Evolutionary conservation across 1,139 yeast genomes (phyloP), one percentile per base, ranked within the genome.

Genomic region (Candida sanyaensis): DNA sequence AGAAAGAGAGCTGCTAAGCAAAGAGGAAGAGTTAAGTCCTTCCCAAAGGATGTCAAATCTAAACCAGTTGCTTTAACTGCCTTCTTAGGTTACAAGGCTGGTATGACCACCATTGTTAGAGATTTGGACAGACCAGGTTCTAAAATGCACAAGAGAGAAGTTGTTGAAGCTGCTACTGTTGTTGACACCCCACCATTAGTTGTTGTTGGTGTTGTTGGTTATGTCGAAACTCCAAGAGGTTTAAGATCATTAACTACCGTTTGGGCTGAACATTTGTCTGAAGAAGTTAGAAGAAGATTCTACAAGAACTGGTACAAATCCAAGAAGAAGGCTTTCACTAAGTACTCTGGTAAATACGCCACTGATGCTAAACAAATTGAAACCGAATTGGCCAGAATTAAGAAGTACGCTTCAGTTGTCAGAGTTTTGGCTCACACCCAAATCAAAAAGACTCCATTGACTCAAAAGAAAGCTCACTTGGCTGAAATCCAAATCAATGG

Each of bases 261-360:
- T 75, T 93, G 99, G 99, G 98, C 99, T 69, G 99, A 93, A 85
- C 99, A 93, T 83, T 86, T 93, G 76, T 88, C 96, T 68, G 99
- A 93, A 76, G 99, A 93, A 81, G 85, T 93, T 78, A 93, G 88
- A 89, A 90, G 99, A 87, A 90, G 98, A 84, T 93, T 93, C 96
- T 93, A 93, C 97, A 93, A 92, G 90, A 93, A 92, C 97, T 93
- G 99, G 99, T 93, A 88, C 96, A 92, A 91, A 86, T 88, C 97
- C 65, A 93, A 93, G 95, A 93, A 93, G 96, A 92, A 92, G 95
- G 99, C 99, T 71, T 93, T 93, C 95, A 89, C 98, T 89, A 91
- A 93, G 83, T 93, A 93, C 91, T 88, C 98, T 77, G 89, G 95
- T 78, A 92, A 93, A 86, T 92, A 92, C 87, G 90, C 98, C 68